Evolutionary conservation across 2,329 filamentous ascomycete species (phyloP), one percentile per base, ranked within the genome.

Genomic region (Pseudogymnoascus verrucosus): DNA sequence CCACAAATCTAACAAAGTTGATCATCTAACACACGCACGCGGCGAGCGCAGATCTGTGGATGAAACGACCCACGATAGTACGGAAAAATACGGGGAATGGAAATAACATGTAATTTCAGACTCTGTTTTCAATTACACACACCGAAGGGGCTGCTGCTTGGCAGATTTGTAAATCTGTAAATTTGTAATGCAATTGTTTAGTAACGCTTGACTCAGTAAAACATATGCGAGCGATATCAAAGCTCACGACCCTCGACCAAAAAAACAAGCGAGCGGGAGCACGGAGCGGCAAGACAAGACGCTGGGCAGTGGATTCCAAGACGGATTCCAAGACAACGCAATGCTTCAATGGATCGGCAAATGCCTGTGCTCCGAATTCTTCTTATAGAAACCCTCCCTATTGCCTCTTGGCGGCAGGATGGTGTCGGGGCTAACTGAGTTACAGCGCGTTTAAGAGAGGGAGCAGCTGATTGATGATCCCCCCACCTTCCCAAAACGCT

Each of bases 341-440:
- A 57, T 57, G 47, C 47, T 57, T 57, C 47, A 57, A 57, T 57
- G n/a, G 47, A 57, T 57, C 47, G 26, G 47, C 47, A 54, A 19
- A 19, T 11, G 26, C 47, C 26, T 54, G 47, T 31, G 23, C 26
- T 16, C 26, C 40, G 3, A 16, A 54, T 31, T 54, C n/a, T 54
- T 31, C 47, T 31, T 31, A 31, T 54, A 54, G 47, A 31, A 54
- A 54, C 23, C 47, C 26, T 11, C 47, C 26, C 28, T 54, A 54
- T 12, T 5, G 28, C 23, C 47, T 54, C 47, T 54, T 54, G 47
- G 23, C 47, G 44, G 26, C 23, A 54, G n/a, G 47, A 31, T 54
- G 14, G 47, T 54, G 47, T 16, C 31, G 47, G 47, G 26, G 47
- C 47, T 54, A 54, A 28, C 47, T 26, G 47, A 28, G 26, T 16